Conservation (phyloP, 1,139 yeast species). For the Spencermartinsiella ligniputridi region DNA sequence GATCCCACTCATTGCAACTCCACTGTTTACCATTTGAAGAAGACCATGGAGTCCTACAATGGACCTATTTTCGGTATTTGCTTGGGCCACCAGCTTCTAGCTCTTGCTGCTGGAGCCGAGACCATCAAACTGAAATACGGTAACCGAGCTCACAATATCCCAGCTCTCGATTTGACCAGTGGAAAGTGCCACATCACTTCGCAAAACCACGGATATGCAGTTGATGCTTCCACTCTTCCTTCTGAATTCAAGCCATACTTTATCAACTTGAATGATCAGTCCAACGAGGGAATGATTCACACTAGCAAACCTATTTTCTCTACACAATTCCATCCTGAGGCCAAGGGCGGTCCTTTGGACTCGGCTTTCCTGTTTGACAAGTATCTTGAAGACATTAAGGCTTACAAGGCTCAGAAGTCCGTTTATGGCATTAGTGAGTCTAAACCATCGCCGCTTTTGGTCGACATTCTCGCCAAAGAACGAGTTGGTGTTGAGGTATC, state of each 20-base stretch:
- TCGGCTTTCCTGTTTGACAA: conserved; percentile 86
- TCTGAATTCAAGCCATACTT: conserved; percentile 81
- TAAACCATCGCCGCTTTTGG: conserved; percentile 55
- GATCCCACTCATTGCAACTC: conserved; percentile 90
- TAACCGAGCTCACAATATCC: conserved; percentile 99
- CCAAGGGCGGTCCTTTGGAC: conserved; percentile 97
- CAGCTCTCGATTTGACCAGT: conserved; percentile 87
- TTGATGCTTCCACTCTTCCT: conserved; percentile 73
- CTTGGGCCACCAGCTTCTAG: conserved; percentile 96
- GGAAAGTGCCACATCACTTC: conserved; percentile 99
- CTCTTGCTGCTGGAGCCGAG: conserved; percentile 92
- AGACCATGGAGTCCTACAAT: conserved; percentile 63
- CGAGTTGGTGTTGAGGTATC: conserved; percentile 53
- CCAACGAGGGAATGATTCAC: conserved; percentile 97
- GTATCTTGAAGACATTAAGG: conserved; percentile 66
- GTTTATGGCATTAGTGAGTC: conserved; percentile 44
- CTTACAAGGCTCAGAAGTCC: conserved; percentile 42
- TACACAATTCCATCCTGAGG: conserved; percentile 98
- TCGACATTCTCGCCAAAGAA: conserved; percentile 79
- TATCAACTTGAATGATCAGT: conserved; percentile 87
- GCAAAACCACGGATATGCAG: conserved; percentile 98
- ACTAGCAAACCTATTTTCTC: conserved; percentile 82
- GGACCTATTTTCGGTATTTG: conserved; percentile 91
- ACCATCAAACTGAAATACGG: conserved; percentile 93
- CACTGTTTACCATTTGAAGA: conserved; percentile 70